Evolutionary conservation across 2,329 filamentous ascomycete genomes (phyloP).

Genomic region (Hymenoscyphus salicellus): DNA sequence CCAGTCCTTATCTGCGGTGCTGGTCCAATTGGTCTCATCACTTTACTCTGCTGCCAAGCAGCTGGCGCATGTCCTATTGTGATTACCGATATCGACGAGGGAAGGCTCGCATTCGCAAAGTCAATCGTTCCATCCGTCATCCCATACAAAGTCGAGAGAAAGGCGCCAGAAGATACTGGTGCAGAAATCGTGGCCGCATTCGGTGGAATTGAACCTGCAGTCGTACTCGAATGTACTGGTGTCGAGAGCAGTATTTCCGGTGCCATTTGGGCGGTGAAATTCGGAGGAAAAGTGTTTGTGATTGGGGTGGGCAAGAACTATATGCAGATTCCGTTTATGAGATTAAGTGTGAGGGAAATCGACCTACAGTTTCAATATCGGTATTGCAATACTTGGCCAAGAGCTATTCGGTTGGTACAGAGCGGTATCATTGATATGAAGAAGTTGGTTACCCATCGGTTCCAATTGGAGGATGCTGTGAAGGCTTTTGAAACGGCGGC

Average conservation of each 20-base stretch:
- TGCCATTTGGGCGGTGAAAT: conserved; percentile 87
- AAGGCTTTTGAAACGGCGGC: conserved; percentile 87
- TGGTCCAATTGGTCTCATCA: conserved; percentile 89
- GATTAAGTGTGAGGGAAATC: conserved; percentile 83
- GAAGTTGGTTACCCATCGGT: conserved; percentile 85
- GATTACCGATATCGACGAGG: conserved; percentile 91
- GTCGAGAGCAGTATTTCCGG: conserved; percentile 84
- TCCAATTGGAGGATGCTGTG: conserved; percentile 77
- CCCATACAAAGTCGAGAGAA: conserved; percentile 73
- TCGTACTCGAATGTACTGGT: conserved; percentile 90
- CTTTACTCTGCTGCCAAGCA: conserved; percentile 76
- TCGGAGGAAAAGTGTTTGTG: conserved; percentile 95
- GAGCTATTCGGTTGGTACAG: conserved; percentile 83
- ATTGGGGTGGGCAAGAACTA: conserved; percentile 94
- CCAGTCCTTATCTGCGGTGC: conserved; percentile 87
- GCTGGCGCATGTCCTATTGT: conserved; percentile 88
- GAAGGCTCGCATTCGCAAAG: conserved; percentile 79
- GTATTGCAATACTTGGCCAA: conserved; percentile 94
- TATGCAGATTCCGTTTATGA: conserved; percentile 95
- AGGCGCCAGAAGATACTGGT: conserved; percentile 68
- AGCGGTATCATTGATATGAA: conserved; percentile 78
- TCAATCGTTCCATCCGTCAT: conserved; percentile 74
- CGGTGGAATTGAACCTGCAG: conserved; percentile 74
- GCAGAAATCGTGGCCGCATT: conserved; percentile 65
- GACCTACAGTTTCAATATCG: conserved; percentile 96